These are phyloP conservation scores for Aspergillus sp. DNA, from an alignment of 2,329 filamentous ascomycete species.

Conservation along the genomic window DNA sequence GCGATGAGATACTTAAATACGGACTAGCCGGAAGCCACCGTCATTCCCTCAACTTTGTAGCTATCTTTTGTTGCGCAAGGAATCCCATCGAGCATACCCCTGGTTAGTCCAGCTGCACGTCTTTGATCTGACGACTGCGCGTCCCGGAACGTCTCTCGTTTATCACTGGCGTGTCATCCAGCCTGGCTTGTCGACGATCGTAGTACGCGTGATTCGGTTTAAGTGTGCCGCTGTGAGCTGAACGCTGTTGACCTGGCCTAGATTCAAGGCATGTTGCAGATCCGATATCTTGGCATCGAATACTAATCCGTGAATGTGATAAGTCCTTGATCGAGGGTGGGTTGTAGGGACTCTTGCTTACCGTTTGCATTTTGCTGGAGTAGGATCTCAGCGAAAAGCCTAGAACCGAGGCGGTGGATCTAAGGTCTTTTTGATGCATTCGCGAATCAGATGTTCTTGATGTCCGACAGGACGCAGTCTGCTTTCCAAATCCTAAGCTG, in stretches of 20 bases:
- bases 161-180: slow-evolving; percentile 52
- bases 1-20: slow-evolving; percentile 54
- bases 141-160: slow-evolving; percentile 49
- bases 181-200: slow-evolving; percentile 40
- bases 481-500: no score
- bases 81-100: slow-evolving; percentile 54
- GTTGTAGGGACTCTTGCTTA: no score
- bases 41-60: slow-evolving; percentile 56
- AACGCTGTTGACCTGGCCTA: slow-evolving; percentile 44
- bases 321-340: no score
- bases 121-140: slow-evolving; percentile 49
- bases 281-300: slow-evolving; percentile 51
- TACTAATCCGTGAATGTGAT: slow-evolving; percentile 11
- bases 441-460: no score
- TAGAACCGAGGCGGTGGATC: no score
- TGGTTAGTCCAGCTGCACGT: slow-evolving; percentile 37
- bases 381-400: no score
- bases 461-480: no score
- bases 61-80: slow-evolving; percentile 60
- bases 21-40: slow-evolving; percentile 54
- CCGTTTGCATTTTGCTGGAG: no score
- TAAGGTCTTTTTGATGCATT: no score
- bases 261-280: slow-evolving; percentile 43
- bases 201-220: slow-evolving; percentile 49
- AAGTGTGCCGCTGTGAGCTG: slow-evolving; percentile 49